Evolutionary conservation across 352 stramenopile genomes (phyloP).

Genomic region (Blastocystis sp.): DNA sequence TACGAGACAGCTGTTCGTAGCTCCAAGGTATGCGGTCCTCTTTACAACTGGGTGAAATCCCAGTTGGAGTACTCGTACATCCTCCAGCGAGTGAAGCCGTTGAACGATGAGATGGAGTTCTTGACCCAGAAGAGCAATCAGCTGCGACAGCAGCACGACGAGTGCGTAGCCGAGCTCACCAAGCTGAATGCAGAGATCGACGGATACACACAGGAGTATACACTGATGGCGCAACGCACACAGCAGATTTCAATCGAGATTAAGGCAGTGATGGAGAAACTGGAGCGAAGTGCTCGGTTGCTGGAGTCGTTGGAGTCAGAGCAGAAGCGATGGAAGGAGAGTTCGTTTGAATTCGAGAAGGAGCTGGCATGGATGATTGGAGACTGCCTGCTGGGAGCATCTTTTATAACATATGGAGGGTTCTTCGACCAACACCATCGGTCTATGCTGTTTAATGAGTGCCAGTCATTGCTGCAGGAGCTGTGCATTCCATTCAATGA

Average conservation of each 20-base stretch:
- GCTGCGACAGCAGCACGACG: constrained; percentile 83
- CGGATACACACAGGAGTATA: constrained; percentile 97
- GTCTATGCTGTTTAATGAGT: constrained; percentile 84
- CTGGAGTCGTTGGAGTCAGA: constrained; percentile 94
- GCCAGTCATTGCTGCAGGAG: constrained; percentile 84
- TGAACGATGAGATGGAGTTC: constrained; percentile 92
- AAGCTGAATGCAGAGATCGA: constrained; percentile 89
- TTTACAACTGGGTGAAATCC: constrained; percentile 97
- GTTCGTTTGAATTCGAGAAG: constrained; percentile 88
- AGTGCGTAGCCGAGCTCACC: constrained; percentile 84
- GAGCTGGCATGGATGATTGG: constrained; percentile 93
- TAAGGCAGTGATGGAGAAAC: constrained; percentile 89
- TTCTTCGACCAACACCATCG: constrained; percentile 96
- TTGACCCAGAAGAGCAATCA: constrained; percentile 87
- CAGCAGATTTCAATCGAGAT: constrained; percentile 97
- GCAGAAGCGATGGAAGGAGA: constrained; percentile 92
- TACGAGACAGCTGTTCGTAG: constrained; percentile 75
- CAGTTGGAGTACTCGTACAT: constrained; percentile 97
- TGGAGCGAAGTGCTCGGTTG: constrained; percentile 89
- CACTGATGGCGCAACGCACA: constrained; percentile 89
- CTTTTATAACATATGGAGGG: constrained; percentile 95
- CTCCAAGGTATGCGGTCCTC: constrained; percentile 91
- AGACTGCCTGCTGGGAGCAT: constrained; percentile 87
- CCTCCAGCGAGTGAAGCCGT: constrained; percentile 92
- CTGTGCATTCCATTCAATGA: constrained; percentile 81